A percentile compares a stretch with the other conserved stretches of the same genome.
These are phyloP conservation scores for Fomitopsis schrenkii DNA, from an alignment of 1,284 basidiomycete genomes.

Conservation along the genomic window DNA sequence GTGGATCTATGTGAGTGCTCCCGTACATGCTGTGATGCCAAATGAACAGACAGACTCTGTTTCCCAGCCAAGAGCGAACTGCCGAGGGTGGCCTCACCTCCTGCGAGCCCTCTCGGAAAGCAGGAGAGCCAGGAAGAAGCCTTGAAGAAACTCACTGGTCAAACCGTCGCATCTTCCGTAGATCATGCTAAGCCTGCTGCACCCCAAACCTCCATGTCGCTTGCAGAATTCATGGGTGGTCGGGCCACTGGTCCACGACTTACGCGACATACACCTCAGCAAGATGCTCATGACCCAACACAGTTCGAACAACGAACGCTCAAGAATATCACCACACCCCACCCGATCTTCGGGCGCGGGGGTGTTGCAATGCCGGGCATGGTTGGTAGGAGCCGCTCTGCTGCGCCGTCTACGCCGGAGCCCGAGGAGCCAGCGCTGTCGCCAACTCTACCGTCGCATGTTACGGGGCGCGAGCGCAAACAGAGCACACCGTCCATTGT, in stretches of 20 bases:
- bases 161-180: conserved; percentile 14
- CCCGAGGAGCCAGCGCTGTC: conserved; percentile 9
- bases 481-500: conserved; percentile 30
- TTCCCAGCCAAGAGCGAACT: conserved; percentile 19
- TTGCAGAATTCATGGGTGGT: conserved; percentile 77
- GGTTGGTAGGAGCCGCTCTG: conserved; percentile 28
- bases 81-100: conserved; percentile 22
- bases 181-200: conserved; percentile 6
- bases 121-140: conserved; percentile 43
- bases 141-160: conserved; percentile 36
- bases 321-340: conserved; percentile 40
- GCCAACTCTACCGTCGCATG: not conserved
- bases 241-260: conserved; percentile 66
- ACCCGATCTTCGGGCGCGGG: conserved; percentile 70
- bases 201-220: conserved; percentile 48
- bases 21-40: not conserved
- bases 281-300: conserved; percentile 58
- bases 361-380: conserved; percentile 73
- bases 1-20: conserved; percentile 41
- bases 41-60: not conserved
- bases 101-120: conserved; percentile 29
- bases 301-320: conserved; percentile 59
- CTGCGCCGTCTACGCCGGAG: conserved; percentile 16
- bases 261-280: conserved; percentile 66
- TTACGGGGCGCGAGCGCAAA: conserved; percentile 25